Evolutionary conservation across 129 eudicot genomes (phyloP).

Genomic region (Solidago caesia): DNA sequence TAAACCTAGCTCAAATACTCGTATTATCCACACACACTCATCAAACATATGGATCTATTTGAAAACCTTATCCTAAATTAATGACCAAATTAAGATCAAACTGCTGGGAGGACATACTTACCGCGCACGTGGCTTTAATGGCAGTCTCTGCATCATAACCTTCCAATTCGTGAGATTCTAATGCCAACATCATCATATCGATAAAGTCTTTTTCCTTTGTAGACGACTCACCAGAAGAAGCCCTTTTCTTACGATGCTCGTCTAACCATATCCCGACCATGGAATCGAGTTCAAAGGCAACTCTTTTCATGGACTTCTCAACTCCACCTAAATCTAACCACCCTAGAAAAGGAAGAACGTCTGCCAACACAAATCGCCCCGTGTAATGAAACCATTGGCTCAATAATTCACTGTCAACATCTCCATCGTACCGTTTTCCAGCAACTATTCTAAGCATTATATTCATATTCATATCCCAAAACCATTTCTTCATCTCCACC

Average conservation of each 20-base stretch:
- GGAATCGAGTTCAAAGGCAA: neutral
- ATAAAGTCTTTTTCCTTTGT: neutral
- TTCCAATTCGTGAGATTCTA: neutral
- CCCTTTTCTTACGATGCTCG: neutral
- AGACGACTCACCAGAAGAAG: neutral
- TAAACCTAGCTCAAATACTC: too few relatives aligned
- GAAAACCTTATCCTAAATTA: too few relatives aligned
- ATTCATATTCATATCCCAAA: conserved; percentile 16
- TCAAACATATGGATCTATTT: too few relatives aligned
- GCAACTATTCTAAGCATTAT: conserved; percentile 22
- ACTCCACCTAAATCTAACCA: conserved; percentile 15
- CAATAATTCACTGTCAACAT: neutral
- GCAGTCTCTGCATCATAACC: neutral
- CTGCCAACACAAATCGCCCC: conserved; percentile 13
- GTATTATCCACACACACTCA: too few relatives aligned
- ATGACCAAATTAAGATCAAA: neutral
- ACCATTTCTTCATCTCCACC: conserved; percentile 28
- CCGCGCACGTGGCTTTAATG: conserved; percentile 8
- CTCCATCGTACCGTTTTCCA: conserved; percentile 17
- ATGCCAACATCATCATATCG: conserved; percentile 7
- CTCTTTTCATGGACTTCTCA: conserved; percentile 11
- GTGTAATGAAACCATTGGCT: neutral
- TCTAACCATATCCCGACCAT: neutral
- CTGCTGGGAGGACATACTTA: neutral
- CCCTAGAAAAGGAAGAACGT: neutral